These are phyloP conservation scores for Dioscorea zingiberensis DNA, from an alignment of 106 monocot species.

Conservation along the genomic window DNA sequence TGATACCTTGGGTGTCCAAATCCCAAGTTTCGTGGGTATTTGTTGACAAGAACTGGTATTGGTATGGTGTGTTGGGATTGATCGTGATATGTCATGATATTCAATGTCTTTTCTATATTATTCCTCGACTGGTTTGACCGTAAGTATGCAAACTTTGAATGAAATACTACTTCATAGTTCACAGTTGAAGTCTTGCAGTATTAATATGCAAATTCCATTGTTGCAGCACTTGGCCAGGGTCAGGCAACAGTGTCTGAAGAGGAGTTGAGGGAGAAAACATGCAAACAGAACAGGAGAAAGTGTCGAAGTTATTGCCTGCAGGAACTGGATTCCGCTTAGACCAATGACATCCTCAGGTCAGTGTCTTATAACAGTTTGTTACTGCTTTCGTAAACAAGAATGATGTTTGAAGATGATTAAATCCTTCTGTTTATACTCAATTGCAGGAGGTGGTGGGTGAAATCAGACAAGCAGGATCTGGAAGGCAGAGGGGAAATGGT, in stretches of 20 bases:
- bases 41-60: constrained; percentile 62
- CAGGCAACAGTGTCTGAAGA: constrained; percentile 61
- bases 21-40: constrained; percentile 47
- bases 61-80: constrained; percentile 59
- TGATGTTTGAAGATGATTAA: no score
- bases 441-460: constrained; percentile 25
- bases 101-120: constrained; percentile 52
- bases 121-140: constrained; percentile 52
- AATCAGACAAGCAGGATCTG: constrained; percentile 9
- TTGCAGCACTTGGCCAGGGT: constrained; percentile 56
- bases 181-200: no score
- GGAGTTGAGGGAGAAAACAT: constrained; percentile 33
- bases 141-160: constrained; percentile 26
- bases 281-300: constrained; percentile 44
- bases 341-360: background rate
- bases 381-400: background rate
- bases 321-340: constrained; percentile 1
- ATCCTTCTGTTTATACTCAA: background rate
- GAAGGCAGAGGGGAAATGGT: constrained; percentile 63
- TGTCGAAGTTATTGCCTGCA: constrained; percentile 20
- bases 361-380: background rate
- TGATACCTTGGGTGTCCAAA: constrained; percentile 34
- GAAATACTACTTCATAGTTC: no score
- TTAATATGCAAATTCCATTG: background rate
- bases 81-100: constrained; percentile 50